Conservation (phyloP, 2,329 filamentous ascomycete genomes). For the Botrytis aclada region DNA sequence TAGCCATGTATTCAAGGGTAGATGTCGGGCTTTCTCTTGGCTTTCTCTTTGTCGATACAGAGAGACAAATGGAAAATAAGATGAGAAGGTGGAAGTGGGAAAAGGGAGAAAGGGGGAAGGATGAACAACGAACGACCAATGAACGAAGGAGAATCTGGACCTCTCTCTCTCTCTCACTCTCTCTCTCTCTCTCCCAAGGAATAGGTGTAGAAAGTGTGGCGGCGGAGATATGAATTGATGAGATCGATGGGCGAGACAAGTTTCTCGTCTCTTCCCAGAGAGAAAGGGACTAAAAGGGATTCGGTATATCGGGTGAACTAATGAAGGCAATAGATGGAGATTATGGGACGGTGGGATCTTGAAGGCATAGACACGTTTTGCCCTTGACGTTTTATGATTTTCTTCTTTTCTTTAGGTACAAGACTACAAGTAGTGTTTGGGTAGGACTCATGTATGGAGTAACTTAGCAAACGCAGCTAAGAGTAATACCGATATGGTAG, state of each 20-base stretch:
- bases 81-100: background rate
- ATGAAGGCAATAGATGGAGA: background rate
- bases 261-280: background rate
- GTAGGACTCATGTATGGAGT: background rate
- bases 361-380: background rate
- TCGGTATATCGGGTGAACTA: slow-evolving; percentile 9
- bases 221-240: background rate
- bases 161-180: background rate
- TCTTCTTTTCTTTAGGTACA: background rate
- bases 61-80: background rate
- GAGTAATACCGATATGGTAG: background rate
- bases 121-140: background rate
- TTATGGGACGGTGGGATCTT: background rate
- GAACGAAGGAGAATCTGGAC: background rate
- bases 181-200: background rate
- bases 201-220: background rate
- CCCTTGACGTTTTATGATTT: background rate
- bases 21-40: background rate
- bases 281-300: background rate
- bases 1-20: background rate
- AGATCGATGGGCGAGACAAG: background rate
- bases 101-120: background rate
- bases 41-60: background rate
- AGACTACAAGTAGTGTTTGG: background rate
- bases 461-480: background rate